Evolutionary conservation across 2,329 filamentous ascomycete species (phyloP).

Genomic region (Chrysosporium keratinophilum): DNA sequence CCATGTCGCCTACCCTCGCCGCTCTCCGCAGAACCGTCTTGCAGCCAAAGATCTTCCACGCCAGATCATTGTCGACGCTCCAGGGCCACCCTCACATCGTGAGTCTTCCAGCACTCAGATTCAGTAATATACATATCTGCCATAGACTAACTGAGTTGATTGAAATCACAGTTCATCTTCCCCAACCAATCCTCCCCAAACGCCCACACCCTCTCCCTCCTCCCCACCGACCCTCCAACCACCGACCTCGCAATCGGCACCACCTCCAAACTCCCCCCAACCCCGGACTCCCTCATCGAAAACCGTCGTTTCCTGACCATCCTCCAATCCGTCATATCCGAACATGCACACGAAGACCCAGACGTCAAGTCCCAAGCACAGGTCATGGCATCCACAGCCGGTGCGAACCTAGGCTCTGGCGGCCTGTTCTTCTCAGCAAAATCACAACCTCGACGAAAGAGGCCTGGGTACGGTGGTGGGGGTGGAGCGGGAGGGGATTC

Average conservation of each 20-base stretch:
- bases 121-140: no score
- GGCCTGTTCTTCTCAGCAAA: slow-evolving; percentile 37
- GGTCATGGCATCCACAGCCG: slow-evolving; percentile 50
- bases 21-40: background rate
- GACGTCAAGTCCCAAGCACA: slow-evolving; percentile 49
- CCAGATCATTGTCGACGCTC: slow-evolving; percentile 9
- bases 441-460: slow-evolving; percentile 23
- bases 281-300: slow-evolving; percentile 45
- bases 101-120: background rate
- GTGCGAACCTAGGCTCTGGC: slow-evolving; percentile 44
- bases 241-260: slow-evolving; percentile 46
- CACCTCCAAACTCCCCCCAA: slow-evolving; percentile 46
- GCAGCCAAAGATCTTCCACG: background rate
- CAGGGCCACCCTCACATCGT: slow-evolving; percentile 15
- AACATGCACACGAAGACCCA: slow-evolving; percentile 47
- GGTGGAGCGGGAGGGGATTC: slow-evolving; percentile 34
- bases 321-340: slow-evolving; percentile 46
- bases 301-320: slow-evolving; percentile 48
- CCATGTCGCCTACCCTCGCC: background rate
- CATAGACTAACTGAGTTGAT: background rate
- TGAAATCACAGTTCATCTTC: slow-evolving; percentile 21
- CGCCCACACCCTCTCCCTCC: slow-evolving; percentile 45
- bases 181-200: slow-evolving; percentile 31
- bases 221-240: slow-evolving; percentile 46
- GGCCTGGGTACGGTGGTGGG: slow-evolving; percentile 21